Evolutionary conservation across 2,329 filamentous ascomycete genomes (phyloP).

Genomic region (Diaporthe ampelina): DNA sequence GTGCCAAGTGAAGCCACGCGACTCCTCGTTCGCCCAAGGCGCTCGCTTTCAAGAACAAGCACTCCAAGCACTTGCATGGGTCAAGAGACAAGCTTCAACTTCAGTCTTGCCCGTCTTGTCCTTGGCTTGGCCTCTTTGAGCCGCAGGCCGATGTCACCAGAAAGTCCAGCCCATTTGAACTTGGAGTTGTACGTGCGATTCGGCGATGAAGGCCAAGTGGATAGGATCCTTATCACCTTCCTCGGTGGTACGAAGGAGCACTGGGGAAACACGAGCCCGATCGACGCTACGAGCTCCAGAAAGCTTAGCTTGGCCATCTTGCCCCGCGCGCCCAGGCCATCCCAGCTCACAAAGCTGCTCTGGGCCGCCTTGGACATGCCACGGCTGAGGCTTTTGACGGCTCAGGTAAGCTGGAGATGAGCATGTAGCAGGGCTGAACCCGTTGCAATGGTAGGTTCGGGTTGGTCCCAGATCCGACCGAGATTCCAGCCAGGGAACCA

Average conservation of each 20-base stretch:
- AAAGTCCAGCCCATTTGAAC: not conserved
- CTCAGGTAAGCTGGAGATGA: not conserved
- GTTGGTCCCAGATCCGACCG: not conserved
- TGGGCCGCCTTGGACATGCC: not conserved
- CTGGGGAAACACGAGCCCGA: constrained; percentile 21
- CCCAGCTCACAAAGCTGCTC: not conserved
- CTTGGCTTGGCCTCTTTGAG: not conserved
- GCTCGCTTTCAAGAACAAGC: not conserved
- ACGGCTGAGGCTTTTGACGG: not conserved
- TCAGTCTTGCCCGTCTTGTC: constrained; percentile 8
- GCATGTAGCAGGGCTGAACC: not conserved
- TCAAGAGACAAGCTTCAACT: constrained; percentile 17
- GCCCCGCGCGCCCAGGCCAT: not conserved
- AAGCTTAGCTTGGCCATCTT: not conserved
- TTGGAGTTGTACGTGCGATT: not conserved
- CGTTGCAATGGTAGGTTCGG: not conserved
- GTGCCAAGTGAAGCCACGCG: constrained; percentile 14
- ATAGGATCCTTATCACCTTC: not conserved
- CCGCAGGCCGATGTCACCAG: not conserved
- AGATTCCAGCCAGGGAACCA: not conserved
- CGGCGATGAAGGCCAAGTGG: not conserved
- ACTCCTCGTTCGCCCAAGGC: constrained; percentile 6
- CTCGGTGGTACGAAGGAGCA: not conserved
- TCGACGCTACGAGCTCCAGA: not conserved
- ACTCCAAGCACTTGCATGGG: not conserved